phyloP scores from a whole-genome alignment of 2,329 filamentous ascomycete genomes.

The Ceratocystis harringtonii region DNA sequence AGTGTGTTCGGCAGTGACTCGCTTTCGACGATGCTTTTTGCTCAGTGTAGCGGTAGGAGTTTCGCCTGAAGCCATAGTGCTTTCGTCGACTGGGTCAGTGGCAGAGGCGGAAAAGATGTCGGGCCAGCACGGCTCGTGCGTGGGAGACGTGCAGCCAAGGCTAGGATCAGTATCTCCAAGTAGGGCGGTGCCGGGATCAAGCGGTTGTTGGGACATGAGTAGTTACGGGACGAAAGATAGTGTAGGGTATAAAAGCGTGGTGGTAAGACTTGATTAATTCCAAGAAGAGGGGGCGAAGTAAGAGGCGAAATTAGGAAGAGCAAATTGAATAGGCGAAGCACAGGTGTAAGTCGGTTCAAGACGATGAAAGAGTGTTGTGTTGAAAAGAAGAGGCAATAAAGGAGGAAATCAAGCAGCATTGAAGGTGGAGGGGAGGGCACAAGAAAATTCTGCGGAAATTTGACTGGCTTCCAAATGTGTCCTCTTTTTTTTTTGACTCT shows the following conservation, averaged over 20 bases:
- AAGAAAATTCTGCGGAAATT: background rate
- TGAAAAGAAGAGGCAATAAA: background rate
- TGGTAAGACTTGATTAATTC: background rate
- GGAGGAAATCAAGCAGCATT: background rate
- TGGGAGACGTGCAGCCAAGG: slow-evolving; percentile 1
- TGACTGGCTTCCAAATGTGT: background rate
- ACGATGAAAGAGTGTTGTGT: background rate
- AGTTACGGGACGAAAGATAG: background rate
- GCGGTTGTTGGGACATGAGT: background rate
- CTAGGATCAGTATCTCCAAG: background rate
- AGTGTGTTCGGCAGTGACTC: slow-evolving; percentile 23
- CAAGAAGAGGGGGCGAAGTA: background rate
- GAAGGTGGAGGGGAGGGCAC: background rate
- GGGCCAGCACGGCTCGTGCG: background rate
- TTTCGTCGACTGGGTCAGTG: background rate
- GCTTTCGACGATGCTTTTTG: slow-evolving; percentile 13
- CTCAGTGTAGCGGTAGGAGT: background rate
- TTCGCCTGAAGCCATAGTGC: too few species aligned
- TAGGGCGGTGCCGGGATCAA: background rate
- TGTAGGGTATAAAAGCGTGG: too few species aligned
- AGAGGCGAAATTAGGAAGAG: background rate
- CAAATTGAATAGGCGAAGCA: background rate
- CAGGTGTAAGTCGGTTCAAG: background rate
- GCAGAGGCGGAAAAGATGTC: background rate
- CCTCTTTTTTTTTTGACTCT: slow-evolving; percentile 1